Conservation (phyloP, 2,329 filamentous ascomycete genomes). For the Neopestalotiopsis clavispora region DNA sequence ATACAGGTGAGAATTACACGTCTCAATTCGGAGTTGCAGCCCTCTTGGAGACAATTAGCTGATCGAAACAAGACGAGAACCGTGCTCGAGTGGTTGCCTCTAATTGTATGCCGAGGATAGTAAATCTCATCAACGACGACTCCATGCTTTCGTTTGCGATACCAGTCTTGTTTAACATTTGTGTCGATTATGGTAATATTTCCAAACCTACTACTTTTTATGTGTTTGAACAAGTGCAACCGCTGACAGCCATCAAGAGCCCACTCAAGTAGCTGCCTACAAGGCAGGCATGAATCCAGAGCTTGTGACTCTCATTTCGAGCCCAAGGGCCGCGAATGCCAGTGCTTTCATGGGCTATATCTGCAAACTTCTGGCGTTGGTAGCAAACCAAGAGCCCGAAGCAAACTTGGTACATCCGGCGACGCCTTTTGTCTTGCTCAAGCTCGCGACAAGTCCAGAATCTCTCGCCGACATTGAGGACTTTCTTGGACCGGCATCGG, state of each 20-base stretch:
- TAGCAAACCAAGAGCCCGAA: constrained; percentile 59
- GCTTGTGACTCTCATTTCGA: constrained; percentile 54
- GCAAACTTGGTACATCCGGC: constrained; percentile 45
- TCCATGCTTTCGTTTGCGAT: constrained; percentile 56
- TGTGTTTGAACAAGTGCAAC: background rate
- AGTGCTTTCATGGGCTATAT: constrained; percentile 54
- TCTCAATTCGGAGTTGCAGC: no score
- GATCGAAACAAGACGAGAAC: constrained; percentile 55
- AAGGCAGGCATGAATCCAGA: constrained; percentile 53
- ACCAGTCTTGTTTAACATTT: constrained; percentile 66
- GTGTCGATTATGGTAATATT: constrained; percentile 64
- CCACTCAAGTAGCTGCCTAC: constrained; percentile 61
- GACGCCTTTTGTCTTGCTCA: constrained; percentile 56
- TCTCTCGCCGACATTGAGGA: constrained; percentile 55
- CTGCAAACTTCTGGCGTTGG: constrained; percentile 61
- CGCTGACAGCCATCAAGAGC: constrained; percentile 46
- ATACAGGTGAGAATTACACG: constrained; percentile 49
- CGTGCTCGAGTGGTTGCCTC: constrained; percentile 58
- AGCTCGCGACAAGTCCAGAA: constrained; percentile 47
- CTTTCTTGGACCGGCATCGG: constrained; percentile 56
- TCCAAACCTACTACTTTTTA: background rate
- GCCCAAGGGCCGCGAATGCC: constrained; percentile 46
- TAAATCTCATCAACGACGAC: constrained; percentile 52
- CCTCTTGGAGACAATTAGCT: background rate
- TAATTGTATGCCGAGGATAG: constrained; percentile 52